Conservation (phyloP, 2,329 filamentous ascomycete genomes). For the Coleophoma cylindrospora region DNA sequence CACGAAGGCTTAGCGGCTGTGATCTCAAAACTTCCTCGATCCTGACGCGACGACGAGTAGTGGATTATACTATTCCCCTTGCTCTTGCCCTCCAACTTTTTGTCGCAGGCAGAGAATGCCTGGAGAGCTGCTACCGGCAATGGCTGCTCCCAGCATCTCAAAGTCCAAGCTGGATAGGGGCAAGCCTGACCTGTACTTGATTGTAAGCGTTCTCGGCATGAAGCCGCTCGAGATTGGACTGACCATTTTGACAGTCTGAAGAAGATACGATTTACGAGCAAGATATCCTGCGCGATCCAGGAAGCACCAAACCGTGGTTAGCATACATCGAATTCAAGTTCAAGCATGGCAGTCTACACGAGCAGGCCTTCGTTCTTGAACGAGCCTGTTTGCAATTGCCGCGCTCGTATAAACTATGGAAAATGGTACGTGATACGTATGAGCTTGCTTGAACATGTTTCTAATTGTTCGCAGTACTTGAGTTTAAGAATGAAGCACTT, state of each 20-base stretch:
- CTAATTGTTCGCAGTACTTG: conserved; percentile 60
- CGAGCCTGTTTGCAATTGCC: conserved; percentile 85
- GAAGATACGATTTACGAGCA: conserved; percentile 96
- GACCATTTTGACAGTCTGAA: conserved; percentile 52
- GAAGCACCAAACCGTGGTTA: conserved; percentile 89
- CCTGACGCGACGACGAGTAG: conserved; percentile 11
- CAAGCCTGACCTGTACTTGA: conserved; percentile 29
- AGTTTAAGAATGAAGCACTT: conserved; percentile 79
- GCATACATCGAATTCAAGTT: conserved; percentile 89
- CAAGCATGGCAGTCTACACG: conserved; percentile 76
- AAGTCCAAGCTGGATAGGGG: conserved; percentile 22
- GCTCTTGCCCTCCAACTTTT: conserved; percentile 6
- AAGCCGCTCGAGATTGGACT: conserved; percentile 4
- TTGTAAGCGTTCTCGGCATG: conserved; percentile 20
- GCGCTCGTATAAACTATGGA: conserved; percentile 97
- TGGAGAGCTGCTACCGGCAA: conserved; percentile 28
- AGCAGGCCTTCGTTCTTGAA: conserved; percentile 85
- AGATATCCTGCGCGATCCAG: conserved; percentile 81
- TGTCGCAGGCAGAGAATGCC: conserved; percentile 25
- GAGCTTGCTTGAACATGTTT: conserved; percentile 1
- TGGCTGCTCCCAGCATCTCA: conserved; percentile 24
- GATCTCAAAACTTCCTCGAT: conserved; percentile 14
- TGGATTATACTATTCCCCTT: conserved; percentile 6
- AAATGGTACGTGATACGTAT: conserved; percentile 56
- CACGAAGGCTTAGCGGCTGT: conserved; percentile 1